A percentile compares a stretch with the other conserved stretches of the same genome.
Evolutionary conservation across 495 filamentous ascomycete genomes (phyloP).

Genomic region (Aspergillus haitiensis): DNA sequence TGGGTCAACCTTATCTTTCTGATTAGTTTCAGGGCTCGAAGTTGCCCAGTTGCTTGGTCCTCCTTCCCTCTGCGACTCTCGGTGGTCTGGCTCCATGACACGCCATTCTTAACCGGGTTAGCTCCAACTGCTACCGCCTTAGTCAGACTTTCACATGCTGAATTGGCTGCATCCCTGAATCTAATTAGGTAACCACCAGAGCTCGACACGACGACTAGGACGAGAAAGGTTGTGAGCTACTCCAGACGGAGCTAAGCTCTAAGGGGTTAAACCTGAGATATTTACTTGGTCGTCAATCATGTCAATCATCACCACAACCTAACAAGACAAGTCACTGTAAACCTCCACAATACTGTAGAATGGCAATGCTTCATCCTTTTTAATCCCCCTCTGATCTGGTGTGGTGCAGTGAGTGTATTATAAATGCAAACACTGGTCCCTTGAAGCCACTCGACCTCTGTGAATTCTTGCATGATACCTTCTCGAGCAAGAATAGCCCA

Average conservation of each 20-base stretch:
- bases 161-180: background rate
- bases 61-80: background rate
- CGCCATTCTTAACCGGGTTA: too few relatives aligned
- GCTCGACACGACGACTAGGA: background rate
- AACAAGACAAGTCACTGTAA: too few relatives aligned
- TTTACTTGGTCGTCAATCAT: too few relatives aligned
- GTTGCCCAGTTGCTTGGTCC: background rate
- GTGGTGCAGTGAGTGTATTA: too few relatives aligned
- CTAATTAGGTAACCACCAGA: background rate
- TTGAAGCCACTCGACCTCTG: too few relatives aligned
- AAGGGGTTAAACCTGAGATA: background rate
- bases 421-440: too few relatives aligned
- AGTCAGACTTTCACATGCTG: constrained; percentile 1
- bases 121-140: background rate
- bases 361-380: too few relatives aligned
- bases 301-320: too few relatives aligned
- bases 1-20: background rate
- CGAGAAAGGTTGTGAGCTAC: constrained; percentile 2
- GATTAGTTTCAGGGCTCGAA: background rate
- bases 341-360: too few relatives aligned
- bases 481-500: background rate
- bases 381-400: too few relatives aligned
- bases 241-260: background rate
- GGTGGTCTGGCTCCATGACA: too few relatives aligned
- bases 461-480: background rate